phyloP scores from a whole-genome alignment of 495 filamentous ascomycete genomes.

The Podospora fimiseda region DNA sequence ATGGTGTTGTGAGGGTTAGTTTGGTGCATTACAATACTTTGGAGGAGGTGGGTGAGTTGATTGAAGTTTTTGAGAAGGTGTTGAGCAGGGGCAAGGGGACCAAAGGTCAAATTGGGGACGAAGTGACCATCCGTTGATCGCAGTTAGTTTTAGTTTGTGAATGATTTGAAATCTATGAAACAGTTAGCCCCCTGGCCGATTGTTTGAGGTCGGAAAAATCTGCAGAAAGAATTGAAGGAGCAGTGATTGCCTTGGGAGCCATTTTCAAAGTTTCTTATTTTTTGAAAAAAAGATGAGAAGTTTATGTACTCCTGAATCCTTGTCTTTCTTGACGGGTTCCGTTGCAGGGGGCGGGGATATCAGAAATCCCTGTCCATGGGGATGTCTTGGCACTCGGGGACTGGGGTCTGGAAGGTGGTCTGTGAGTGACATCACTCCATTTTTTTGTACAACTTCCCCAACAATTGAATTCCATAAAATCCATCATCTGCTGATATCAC shows the following conservation, averaged over 20 bases:
- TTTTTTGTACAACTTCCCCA: neutral
- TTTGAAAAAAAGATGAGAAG: too few species aligned
- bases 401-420: too few species aligned
- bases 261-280: slow-evolving; percentile 38
- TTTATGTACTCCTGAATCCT: too few species aligned
- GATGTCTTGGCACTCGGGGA: too few species aligned
- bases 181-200: slow-evolving; percentile 83
- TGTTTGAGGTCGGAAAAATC: slow-evolving; percentile 85
- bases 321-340: too few species aligned
- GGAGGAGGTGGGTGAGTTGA: neutral
- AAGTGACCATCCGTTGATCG: slow-evolving; percentile 84
- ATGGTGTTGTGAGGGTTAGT: slow-evolving; percentile 64
- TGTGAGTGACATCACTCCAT: slow-evolving; percentile 17
- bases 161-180: slow-evolving; percentile 82
- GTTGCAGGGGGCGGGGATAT: too few species aligned
- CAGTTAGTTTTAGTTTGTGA: too few species aligned
- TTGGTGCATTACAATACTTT: slow-evolving; percentile 70
- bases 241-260: slow-evolving; percentile 88
- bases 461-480: neutral
- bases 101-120: slow-evolving; percentile 97
- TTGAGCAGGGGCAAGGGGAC: slow-evolving; percentile 57
- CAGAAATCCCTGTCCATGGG: too few species aligned
- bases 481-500: neutral
- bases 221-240: slow-evolving; percentile 92
- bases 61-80: slow-evolving; percentile 18